Evolutionary conservation across 2,329 filamentous ascomycete species (phyloP), one percentile per base, ranked within the genome.

Genomic region (Colletotrichum sp.): DNA sequence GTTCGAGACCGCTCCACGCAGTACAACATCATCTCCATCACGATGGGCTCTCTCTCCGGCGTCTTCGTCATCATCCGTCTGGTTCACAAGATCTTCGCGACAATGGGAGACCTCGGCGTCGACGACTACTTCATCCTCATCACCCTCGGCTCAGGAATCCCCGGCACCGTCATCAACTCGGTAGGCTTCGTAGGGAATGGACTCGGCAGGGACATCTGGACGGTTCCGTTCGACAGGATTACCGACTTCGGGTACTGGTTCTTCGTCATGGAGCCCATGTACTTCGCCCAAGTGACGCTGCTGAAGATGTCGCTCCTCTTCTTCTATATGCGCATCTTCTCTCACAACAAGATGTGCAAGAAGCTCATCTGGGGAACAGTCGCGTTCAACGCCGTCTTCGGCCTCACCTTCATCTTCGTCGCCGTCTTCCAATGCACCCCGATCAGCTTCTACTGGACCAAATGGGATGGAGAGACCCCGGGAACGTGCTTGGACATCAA

Each of bases 311-410:
- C 89, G 1, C 83, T 92, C 28, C 82, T 92, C 1, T 84, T 89
- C 78, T 91, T 92, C 80, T 92, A 91, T 78, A 82, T 90, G 7
- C 86, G 88, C 68, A 88, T 92, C 71, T 92, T 92, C 76, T 88
- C 88, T 0, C 79, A 81, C 0, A 75, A 68, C 0, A 72, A 64
- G 5, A 84, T 90, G 12, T 39, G 60, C 55, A 84, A 85, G 16
- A 82, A 81, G 7, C 63, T 88, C 15, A 82, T 90, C 7, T 86
- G 84, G 82, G 83, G 75, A n/a, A 88, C 87, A 0, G 78, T 89
- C 43, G 78, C 78, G 6, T 83, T 88, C 70, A 85, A 84, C 60
- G 52, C 80, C 7, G 10, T 85, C 2, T 88, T 84, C 68, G 87
- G 87, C 4, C 5, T 87, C 18, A 78, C 81, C 4, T 91, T 89